Conservation (phyloP, 208 protist genomes). For the Trypanosoma melophagium region DNA sequence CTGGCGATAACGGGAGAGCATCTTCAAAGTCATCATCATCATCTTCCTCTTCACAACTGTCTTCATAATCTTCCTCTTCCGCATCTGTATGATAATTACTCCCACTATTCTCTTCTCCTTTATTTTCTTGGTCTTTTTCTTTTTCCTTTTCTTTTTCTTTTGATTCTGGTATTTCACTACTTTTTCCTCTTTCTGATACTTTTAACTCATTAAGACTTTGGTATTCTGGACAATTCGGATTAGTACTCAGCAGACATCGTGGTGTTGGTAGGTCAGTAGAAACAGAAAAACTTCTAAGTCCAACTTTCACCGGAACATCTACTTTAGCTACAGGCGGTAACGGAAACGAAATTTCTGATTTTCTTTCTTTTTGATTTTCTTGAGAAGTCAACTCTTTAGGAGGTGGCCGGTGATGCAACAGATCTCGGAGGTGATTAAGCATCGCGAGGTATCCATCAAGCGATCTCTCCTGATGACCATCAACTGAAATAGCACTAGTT, state of each 20-base stretch:
- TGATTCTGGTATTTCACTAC: background rate
- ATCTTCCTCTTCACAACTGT: constrained; percentile 15
- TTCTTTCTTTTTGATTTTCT: background rate
- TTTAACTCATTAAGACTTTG: background rate
- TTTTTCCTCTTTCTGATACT: background rate
- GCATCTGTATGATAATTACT: background rate
- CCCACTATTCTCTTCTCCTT: background rate
- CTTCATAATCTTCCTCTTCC: constrained; percentile 6
- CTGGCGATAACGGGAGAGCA: constrained; percentile 67
- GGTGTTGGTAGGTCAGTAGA: constrained; percentile 9
- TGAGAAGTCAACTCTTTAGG: background rate
- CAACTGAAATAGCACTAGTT: background rate
- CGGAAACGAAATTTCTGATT: background rate
- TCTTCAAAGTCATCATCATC: constrained; percentile 73
- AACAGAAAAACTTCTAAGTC: background rate
- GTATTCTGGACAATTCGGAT: background rate
- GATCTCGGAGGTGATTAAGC: constrained; percentile 77
- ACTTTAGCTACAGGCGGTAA: background rate
- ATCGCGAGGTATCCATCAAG: constrained; percentile 78
- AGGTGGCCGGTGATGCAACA: constrained; percentile 36
- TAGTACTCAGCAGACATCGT: background rate
- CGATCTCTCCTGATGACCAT: constrained; percentile 23
- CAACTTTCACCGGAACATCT: background rate
- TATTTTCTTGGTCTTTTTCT: background rate
- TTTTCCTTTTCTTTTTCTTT: background rate